These are phyloP conservation scores for Barnettozyma salicaria DNA, from an alignment of 805 yeast species.

Conservation along the genomic window DNA sequence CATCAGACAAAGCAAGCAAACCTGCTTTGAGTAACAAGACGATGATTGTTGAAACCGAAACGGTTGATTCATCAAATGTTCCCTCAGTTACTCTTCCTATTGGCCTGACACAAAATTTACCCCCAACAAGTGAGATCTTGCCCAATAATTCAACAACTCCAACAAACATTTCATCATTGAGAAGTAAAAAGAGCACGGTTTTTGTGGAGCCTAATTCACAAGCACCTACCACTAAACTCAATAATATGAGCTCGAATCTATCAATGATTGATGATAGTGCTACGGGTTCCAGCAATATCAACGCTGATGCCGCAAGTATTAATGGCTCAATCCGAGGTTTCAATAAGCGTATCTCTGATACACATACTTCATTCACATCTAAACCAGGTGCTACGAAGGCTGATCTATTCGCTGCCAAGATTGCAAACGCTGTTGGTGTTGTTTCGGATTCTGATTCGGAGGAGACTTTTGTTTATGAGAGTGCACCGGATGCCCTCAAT, in stretches of 20 bases:
- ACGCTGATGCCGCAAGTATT: conserved; percentile 20
- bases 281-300: conserved; percentile 6
- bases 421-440: conserved; percentile 92
- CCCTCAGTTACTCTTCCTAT: conserved; percentile 26
- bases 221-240: conserved; percentile 5
- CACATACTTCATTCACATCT: conserved; percentile 10
- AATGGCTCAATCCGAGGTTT: conserved; percentile 24
- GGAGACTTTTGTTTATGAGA: conserved; percentile 93
- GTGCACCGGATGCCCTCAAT: conserved; percentile 24
- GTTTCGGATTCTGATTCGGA: conserved; percentile 83
- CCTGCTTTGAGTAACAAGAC: conserved; percentile 22
- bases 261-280: conserved; percentile 10
- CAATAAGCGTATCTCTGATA: conserved; percentile 18
- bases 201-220: conserved; percentile 21
- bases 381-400: conserved; percentile 57
- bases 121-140: conserved; percentile 15
- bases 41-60: conserved; percentile 58
- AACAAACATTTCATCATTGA: conserved; percentile 25
- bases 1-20: conserved; percentile 19
- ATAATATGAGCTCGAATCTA: conserved; percentile 10
- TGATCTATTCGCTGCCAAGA: conserved; percentile 88
- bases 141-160: conserved; percentile 25
- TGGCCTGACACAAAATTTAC: conserved; percentile 10
- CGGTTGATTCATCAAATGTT: conserved; percentile 41
- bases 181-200: conserved; percentile 33